Evolutionary conservation across 202 grass and related monocot species (phyloP).

Genomic region (Schoenoplectus tabernaemontani): DNA sequence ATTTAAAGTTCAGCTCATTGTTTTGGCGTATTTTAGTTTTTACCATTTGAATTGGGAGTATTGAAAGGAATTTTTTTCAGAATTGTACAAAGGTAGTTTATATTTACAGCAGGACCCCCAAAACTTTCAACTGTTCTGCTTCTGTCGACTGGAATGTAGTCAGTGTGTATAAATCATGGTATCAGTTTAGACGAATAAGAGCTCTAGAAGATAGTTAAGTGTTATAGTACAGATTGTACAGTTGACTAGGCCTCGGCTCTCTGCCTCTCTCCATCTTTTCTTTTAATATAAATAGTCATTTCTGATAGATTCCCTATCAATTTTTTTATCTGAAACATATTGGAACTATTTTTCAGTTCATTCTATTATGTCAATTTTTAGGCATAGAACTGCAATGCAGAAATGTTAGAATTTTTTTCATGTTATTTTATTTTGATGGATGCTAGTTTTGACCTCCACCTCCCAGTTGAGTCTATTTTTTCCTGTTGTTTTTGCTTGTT

Average conservation of each 20-base stretch:
- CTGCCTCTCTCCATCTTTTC: background rate
- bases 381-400: background rate
- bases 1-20: background rate
- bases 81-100: background rate
- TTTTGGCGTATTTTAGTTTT: background rate
- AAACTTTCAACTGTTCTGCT: background rate
- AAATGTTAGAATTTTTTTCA: background rate
- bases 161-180: background rate
- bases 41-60: background rate
- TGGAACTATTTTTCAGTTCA: background rate
- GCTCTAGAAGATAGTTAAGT: background rate
- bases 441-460: background rate
- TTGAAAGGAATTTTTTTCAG: background rate
- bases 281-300: background rate
- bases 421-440: background rate
- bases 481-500: conserved; percentile 16
- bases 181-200: background rate
- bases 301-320: background rate
- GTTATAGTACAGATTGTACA: background rate
- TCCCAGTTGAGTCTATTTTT: background rate
- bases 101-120: background rate
- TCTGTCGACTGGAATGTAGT: background rate
- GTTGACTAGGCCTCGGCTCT: background rate
- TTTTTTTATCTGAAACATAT: background rate
- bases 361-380: background rate